A percentile compares a stretch with the other conserved stretches of the same genome.
phyloP scores from a whole-genome alignment of 108 stramenopile genomes.

The Cyclostephanos invisitatus region DNA sequence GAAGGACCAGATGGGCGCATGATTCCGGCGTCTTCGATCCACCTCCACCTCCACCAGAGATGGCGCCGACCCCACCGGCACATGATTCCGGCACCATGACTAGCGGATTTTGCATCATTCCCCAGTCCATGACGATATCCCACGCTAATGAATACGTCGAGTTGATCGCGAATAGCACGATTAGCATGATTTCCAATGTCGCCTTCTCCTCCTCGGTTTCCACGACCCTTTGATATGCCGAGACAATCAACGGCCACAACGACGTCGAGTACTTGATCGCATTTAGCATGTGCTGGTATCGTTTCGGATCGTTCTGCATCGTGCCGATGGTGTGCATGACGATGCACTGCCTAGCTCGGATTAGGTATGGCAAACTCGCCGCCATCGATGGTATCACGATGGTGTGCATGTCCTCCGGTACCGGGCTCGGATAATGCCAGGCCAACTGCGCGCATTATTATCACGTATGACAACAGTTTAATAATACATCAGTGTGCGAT shows the following conservation, averaged over 20 bases:
- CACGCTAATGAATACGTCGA: slow-evolving; percentile 77
- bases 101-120: slow-evolving; percentile 79
- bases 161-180: slow-evolving; percentile 72
- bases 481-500: no score
- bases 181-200: slow-evolving; percentile 53
- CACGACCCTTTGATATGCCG: slow-evolving; percentile 78
- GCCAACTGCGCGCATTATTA: slow-evolving; percentile 38
- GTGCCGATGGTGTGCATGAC: slow-evolving; percentile 77
- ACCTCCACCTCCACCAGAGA: neutral
- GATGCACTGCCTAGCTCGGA: slow-evolving; percentile 84
- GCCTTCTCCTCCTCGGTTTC: slow-evolving; percentile 36
- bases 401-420: slow-evolving; percentile 60
- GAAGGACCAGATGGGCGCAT: slow-evolving; percentile 59
- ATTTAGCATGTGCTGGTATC: slow-evolving; percentile 76
- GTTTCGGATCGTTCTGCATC: slow-evolving; percentile 68
- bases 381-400: slow-evolving; percentile 72
- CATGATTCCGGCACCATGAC: slow-evolving; percentile 53
- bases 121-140: slow-evolving; percentile 87
- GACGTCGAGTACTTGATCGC: slow-evolving; percentile 83
- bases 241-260: slow-evolving; percentile 74
- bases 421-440: slow-evolving; percentile 79
- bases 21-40: slow-evolving; percentile 23
- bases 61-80: slow-evolving; percentile 14
- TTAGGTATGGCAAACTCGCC: slow-evolving; percentile 78
- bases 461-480: neutral